Evolutionary conservation across 352 stramenopile species (phyloP).

Genomic region (Globisporangium apiculatum): DNA sequence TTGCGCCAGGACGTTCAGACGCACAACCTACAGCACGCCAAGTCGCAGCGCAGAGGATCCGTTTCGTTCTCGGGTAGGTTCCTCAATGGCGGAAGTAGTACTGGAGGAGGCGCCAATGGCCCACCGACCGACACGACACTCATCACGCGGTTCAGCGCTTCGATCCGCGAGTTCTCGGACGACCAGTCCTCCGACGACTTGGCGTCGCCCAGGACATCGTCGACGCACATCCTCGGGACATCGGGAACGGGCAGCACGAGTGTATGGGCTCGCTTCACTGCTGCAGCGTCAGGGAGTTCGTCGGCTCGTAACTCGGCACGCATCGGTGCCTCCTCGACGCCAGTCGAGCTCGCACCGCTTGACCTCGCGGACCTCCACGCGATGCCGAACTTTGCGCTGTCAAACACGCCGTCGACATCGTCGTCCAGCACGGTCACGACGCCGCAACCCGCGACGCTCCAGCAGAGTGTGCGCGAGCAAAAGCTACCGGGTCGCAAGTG

Average conservation of each 20-base stretch:
- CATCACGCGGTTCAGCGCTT: slow-evolving; percentile 9
- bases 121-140: slow-evolving; percentile 3
- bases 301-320: neutral
- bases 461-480: neutral
- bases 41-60: slow-evolving; percentile 1
- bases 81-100: too few species aligned
- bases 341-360: slow-evolving; percentile 5
- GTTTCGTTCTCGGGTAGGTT: neutral
- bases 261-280: slow-evolving; percentile 12
- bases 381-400: neutral
- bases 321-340: neutral
- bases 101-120: too few species aligned
- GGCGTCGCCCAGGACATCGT: slow-evolving; percentile 10
- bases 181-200: slow-evolving; percentile 3
- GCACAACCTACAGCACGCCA: neutral
- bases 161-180: slow-evolving; percentile 10
- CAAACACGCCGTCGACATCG: neutral
- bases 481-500: slow-evolving; percentile 16
- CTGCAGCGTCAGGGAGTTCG: neutral
- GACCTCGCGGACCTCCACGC: slow-evolving; percentile 8
- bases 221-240: neutral
- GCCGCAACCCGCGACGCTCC: neutral
- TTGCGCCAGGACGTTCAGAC: slow-evolving; percentile 3
- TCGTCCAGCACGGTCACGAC: neutral
- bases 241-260: neutral